phyloP scores from a whole-genome alignment of 1,284 basidiomycete genomes.

The Trametes polyzona region DNA sequence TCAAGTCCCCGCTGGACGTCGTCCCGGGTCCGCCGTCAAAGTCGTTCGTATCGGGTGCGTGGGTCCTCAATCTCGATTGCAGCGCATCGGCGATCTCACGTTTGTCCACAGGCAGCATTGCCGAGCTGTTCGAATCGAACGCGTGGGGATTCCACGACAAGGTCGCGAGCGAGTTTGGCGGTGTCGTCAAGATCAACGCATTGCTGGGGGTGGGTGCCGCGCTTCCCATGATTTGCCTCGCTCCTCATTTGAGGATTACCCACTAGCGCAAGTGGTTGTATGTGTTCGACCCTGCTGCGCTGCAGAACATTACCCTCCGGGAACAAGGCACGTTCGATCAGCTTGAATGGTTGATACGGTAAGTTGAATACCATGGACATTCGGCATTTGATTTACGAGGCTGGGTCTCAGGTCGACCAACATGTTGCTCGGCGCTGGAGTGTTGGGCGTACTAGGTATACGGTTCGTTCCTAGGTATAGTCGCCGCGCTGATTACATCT shows the following conservation, averaged over 20 bases:
- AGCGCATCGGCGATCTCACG: neutral
- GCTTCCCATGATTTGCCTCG: too few relatives aligned
- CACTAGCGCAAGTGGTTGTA: slow-evolving; percentile 25
- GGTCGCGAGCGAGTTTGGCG: slow-evolving; percentile 15
- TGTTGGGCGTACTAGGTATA: slow-evolving; percentile 22
- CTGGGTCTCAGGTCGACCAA: slow-evolving; percentile 21
- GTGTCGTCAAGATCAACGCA: slow-evolving; percentile 23
- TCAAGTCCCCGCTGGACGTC: slow-evolving; percentile 29
- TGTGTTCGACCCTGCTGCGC: slow-evolving; percentile 22
- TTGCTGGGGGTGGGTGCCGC: slow-evolving; percentile 12
- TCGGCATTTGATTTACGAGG: too few relatives aligned
- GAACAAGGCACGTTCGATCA: slow-evolving; percentile 25
- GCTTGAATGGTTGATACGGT: slow-evolving; percentile 22
- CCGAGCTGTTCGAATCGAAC: slow-evolving; percentile 23
- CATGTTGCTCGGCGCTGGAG: slow-evolving; percentile 21
- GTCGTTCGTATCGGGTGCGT: slow-evolving; percentile 22
- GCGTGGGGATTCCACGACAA: slow-evolving; percentile 26
- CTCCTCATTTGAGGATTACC: too few relatives aligned
- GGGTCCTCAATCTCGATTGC: slow-evolving; percentile 6
- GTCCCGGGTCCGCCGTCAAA: slow-evolving; percentile 30
- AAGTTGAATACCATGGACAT: too few relatives aligned
- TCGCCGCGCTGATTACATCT: too few relatives aligned
- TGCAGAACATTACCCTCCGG: slow-evolving; percentile 19
- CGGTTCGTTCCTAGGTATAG: too few relatives aligned
- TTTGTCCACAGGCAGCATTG: slow-evolving; percentile 17